Evolutionary conservation across 345 rosid genomes (phyloP).

Genomic region (Aquilaria yunnanensis): DNA sequence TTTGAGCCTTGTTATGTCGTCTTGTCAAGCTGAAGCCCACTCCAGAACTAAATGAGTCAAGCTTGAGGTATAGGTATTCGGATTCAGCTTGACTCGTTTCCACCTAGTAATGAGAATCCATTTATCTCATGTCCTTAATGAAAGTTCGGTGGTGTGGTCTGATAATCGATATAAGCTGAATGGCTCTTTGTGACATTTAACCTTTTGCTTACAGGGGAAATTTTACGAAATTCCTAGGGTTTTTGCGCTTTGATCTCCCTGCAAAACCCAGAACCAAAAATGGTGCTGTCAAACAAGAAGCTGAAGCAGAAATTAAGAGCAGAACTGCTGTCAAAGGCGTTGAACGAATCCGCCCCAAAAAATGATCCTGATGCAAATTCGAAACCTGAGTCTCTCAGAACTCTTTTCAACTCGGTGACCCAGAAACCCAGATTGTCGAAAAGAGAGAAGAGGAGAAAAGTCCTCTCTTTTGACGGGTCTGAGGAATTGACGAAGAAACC

Average conservation of each 20-base stretch:
- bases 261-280: slow-evolving; percentile 12
- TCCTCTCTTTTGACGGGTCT: slow-evolving; percentile 19
- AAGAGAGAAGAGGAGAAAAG: slow-evolving; percentile 63
- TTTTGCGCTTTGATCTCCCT: not conserved
- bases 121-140: no score
- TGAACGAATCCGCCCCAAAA: slow-evolving; percentile 17
- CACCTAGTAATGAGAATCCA: no score
- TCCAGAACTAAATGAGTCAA: no score
- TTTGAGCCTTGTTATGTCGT: no score
- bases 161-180: no score
- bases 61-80: no score
- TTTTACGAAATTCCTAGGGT: not conserved
- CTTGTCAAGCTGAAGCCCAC: no score
- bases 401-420: slow-evolving; percentile 46
- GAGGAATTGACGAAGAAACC: slow-evolving; percentile 8
- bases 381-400: slow-evolving; percentile 40
- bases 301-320: slow-evolving; percentile 73
- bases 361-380: slow-evolving; percentile 15
- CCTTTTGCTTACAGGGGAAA: no score
- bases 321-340: slow-evolving; percentile 35
- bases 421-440: slow-evolving; percentile 66
- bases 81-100: no score
- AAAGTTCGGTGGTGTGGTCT: no score
- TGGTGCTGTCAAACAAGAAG: slow-evolving; percentile 94
- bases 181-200: no score